Percentiles rank a stretch among this genome's conserved stretches.
Evolutionary conservation across 164 flowering plant genomes (phyloP).

Genomic region (Platanus orientalis): DNA sequence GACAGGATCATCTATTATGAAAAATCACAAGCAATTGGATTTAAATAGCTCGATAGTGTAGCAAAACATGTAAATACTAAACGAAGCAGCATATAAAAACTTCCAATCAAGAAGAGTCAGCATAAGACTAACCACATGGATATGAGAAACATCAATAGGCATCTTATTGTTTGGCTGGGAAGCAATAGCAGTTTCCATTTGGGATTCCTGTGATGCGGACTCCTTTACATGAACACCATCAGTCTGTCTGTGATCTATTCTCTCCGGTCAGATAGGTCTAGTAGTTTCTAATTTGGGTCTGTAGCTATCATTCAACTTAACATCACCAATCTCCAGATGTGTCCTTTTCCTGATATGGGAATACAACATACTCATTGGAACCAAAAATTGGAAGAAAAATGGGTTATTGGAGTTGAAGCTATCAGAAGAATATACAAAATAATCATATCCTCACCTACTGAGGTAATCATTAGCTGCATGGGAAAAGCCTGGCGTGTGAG

Average conservation of each 20-base stretch:
- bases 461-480: slow-evolving; percentile 21
- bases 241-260: slow-evolving; percentile 19
- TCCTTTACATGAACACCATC: slow-evolving; percentile 28
- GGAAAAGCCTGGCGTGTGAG: slow-evolving; percentile 41
- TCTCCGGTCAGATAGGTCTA: slow-evolving; percentile 13
- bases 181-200: slow-evolving; percentile 28
- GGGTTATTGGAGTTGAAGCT: background rate
- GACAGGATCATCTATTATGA: too few species aligned
- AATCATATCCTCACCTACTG: slow-evolving; percentile 42
- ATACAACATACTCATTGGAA: slow-evolving; percentile 2
- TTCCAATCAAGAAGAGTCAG: background rate
- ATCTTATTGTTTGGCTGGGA: slow-evolving; percentile 24
- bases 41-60: too few species aligned
- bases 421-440: background rate
- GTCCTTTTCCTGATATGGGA: slow-evolving; percentile 39
- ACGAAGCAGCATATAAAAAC: background rate
- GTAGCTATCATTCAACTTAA: slow-evolving; percentile 25
- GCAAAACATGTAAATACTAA: background rate
- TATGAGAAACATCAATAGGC: slow-evolving; percentile 23
- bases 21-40: background rate
- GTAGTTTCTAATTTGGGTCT: slow-evolving; percentile 23
- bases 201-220: slow-evolving; percentile 23
- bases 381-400: background rate
- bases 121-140: slow-evolving; percentile 29
- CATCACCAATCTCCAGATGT: slow-evolving; percentile 19